Evolutionary conservation across 768 basidiomycete species (phyloP), one percentile per base, ranked within the genome.

Genomic region (Crepidotus variabilis): DNA sequence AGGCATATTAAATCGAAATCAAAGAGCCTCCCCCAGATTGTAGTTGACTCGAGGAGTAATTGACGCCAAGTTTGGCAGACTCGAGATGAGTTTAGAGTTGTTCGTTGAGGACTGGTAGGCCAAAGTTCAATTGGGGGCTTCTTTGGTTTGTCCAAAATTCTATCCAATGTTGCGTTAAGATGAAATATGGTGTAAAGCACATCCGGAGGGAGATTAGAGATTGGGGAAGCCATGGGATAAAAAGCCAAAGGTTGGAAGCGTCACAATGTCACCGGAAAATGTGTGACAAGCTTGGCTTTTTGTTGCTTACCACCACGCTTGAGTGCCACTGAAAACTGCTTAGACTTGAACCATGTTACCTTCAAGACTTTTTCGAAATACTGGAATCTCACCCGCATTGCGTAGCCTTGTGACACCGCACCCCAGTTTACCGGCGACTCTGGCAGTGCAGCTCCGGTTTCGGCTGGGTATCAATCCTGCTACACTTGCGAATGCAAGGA

Each of bases 301-400:
- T 39, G 33, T 10, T 14, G 20, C 11, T 22, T 14, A 35, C 35
- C 21, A 14, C 24, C 21, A 52, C 20, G n/a, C 36, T 51, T 33
- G 11, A 1, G 24, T 20, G 22, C 22, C 21, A 53, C 46, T 45
- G 39, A 46, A 18, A 10, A 11, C 21, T 28, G 16, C 11, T 18
- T 46, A 24, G 23, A 45, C 52, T 39, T 45, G 22, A 45, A 54
- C n/a, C 48, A 80, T 82, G 81, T 67, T 81, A 16, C 74, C 79
- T 18, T 78, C 78, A 16, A 70, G 77, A 51, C 67, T 81, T 24
- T 74, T 78, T 58, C 70, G 75, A 24, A 79, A 78, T 57, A 69
- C 69, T 11, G 75, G 77, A 18, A 67, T 81, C 2, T 73, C 77
- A 14, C 78, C 75, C 1, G 67, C 71, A 52, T 73, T 82, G 46